Base-by-base conservation (phyloP, 2,329 filamentous ascomycete species). In the Penicillium aurantiogriseum region DNA sequence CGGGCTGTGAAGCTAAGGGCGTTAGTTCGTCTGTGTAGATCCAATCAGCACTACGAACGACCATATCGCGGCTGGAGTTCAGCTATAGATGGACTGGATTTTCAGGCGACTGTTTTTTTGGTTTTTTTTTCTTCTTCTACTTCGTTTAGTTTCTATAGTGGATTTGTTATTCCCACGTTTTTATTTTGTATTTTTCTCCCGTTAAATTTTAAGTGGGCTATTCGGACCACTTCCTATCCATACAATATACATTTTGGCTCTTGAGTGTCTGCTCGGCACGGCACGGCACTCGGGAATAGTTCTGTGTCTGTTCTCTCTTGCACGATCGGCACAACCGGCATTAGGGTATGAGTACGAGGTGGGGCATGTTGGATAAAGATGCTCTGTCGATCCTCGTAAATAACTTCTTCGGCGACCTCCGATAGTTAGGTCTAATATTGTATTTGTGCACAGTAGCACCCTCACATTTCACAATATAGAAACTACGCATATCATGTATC, bases 1-100 rank as follows among this genome's bases (percentile, higher is more conserved):
- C 49, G 54, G 53, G 21, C 29, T 51, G 39, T 54, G 54, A 50
- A 35, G 38, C 64, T 64, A 67, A 61, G 44, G 23, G 19, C 54
- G 31, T 62, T 67, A 66, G 64, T 53, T 40, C 36, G 44, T 44
- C 44, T 47, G 38, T 35, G 54, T 43, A 33, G 61, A 56, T 46
- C 64, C 64, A 67, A 67, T 67, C 58, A 51, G 44, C 23, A 51
- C 19, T 5, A 36, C 43, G 49, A 59, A 64, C 52, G 47, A 46
- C 52, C 57, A 55, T 36, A n/a, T 59, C 58, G 57, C 54, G 62
- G 57, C 56, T 63, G 23, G 40, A 49, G 49, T 63, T 66, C 65
- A 65, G 63, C 63, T 66, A 58, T 53, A 3, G 10, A 39, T 40
- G 35, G 50, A 54, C 52, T 62, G 59, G 54, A 58, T 44, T 29